Evolutionary conservation across 1,284 basidiomycete species (phyloP), one percentile per base, ranked within the genome.

Genomic region (Moesziomyces sp.): DNA sequence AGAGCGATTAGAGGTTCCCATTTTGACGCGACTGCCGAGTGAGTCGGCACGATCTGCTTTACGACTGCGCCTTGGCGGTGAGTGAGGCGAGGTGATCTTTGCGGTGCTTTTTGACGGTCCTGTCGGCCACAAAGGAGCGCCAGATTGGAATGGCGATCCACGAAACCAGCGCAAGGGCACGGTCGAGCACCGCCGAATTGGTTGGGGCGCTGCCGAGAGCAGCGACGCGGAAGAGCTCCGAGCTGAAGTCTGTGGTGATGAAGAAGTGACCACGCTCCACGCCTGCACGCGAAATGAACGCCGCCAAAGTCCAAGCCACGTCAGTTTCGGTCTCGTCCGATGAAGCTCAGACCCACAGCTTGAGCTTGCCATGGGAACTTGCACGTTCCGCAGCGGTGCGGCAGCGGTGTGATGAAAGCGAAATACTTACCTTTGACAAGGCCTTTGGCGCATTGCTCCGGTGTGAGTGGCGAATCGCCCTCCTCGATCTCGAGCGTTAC

Each of bases 401-500:
- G 24, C 24, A 45, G 18, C 8, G 26, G 42, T 30, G 13, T n/a
- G 35, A 10, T 28, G 26, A 28, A 28, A 28, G 26, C 26, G 10
- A 14, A 5, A 18, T 26, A 81, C 86, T 54, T 73, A 91, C 92
- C 92, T 66, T 86, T 86, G 46, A 93, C 86, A 35, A 97, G 82
- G 7, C 85, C 85, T 28, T 84, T 83, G 0, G 93, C 93, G 21
- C 90, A 90, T 30, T 87, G 85, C 46, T 92, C 92, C 0, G 93
- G 88, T 3, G 88, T 88, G 56, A 90, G 78, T 0, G 90, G 90
- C 21, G 86, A 87, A 80, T 95, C 95, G 1, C 86, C 85, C 57
- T 91, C 92, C 82, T 97, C 95, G 45, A 97, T 91, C 77, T 91
- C 90, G 70, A 88, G 88, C 3, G 90, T 91, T 55, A 97, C 87